Evolutionary conservation across 371 early-diverging fungal species (phyloP).

Genomic region (Zancudomyces culisetae): DNA sequence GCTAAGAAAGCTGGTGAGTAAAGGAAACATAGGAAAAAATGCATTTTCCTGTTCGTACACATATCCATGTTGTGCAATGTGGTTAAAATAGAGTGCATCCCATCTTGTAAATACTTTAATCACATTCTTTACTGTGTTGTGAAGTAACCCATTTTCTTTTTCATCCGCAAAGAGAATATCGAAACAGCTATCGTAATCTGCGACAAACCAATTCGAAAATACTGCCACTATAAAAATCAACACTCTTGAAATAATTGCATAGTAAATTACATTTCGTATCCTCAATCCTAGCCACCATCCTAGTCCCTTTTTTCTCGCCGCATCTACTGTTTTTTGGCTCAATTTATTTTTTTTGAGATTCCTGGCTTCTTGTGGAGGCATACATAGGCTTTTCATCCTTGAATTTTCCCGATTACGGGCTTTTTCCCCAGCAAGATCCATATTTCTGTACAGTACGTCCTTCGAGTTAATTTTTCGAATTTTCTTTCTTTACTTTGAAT

Average conservation of each 20-base stretch:
- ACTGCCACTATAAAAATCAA: constrained; percentile 16
- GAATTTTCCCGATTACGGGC: neutral
- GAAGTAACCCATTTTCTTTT: constrained; percentile 1
- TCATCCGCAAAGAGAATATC: constrained; percentile 9
- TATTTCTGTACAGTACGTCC: neutral
- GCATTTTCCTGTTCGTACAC: constrained; percentile 77
- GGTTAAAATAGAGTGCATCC: constrained; percentile 81
- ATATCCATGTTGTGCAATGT: constrained; percentile 66
- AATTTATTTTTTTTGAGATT: neutral
- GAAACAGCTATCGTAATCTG: constrained; percentile 34
- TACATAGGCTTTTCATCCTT: neutral
- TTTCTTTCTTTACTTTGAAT: neutral
- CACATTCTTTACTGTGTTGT: constrained; percentile 10
- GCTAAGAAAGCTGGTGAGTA: constrained; percentile 11
- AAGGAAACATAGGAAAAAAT: constrained; percentile 75
- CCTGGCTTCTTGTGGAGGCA: neutral
- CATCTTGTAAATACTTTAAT: constrained; percentile 54
- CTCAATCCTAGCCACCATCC: constrained; percentile 4
- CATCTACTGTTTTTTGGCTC: neutral
- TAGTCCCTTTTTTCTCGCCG: neutral
- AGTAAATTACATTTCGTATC: constrained; percentile 8
- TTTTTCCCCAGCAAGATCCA: neutral
- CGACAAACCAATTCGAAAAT: constrained; percentile 24
- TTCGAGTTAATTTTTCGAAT: neutral
- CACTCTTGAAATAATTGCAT: constrained; percentile 12